Evolutionary conservation across 2,329 filamentous ascomycete genomes (phyloP), one percentile per base, ranked within the genome.

Genomic region (Arthrobotrys musiformis): DNA sequence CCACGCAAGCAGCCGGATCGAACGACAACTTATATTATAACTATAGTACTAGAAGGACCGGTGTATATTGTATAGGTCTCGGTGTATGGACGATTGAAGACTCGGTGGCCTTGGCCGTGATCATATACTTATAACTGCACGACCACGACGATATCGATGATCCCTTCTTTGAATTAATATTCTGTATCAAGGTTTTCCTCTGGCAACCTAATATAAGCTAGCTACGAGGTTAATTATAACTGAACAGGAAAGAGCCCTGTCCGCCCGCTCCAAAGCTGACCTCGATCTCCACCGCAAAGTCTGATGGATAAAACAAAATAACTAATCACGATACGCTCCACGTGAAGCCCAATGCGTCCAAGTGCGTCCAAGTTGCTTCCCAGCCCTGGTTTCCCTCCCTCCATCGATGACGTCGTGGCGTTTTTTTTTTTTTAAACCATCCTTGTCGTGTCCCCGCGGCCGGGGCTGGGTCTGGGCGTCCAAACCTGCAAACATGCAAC

Each of bases 371-470:
- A 35, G 5, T 11, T 35, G 5, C 11, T 35, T 35, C 4, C 28
- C 17, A 4, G 44, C 42, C 28, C 46, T 7, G 22, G 62, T 54
- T 48, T 48, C 24, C 9, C 24, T 8, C 17, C 30, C 42, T 54
- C 62, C 63, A 68, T 68, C 63, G 63, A 68, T 68, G 63, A 68
- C 63, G 63, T 68, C 63, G 63, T 68, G 63, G 63, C 63, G 63
- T 68, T 58, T 54, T 68, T 33, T 54, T n/a, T n/a, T n/a, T n/a
- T n/a, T n/a, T n/a, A n/a, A n/a, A n/a, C n/a, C n/a, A 19, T 26
- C 54, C 54, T 24, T 58, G 54, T 40, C 24, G 8, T 30, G 7
- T 17, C 40, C n/a, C 13, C 37, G 17, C 37, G 37, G 37, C 37
- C 17, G 37, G n/a, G 24, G 24, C 46, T 28, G 46, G 46, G 46